These are phyloP conservation scores for Mollisia scopiformis DNA, from an alignment of 2,329 filamentous ascomycete species.

Conservation along the genomic window DNA sequence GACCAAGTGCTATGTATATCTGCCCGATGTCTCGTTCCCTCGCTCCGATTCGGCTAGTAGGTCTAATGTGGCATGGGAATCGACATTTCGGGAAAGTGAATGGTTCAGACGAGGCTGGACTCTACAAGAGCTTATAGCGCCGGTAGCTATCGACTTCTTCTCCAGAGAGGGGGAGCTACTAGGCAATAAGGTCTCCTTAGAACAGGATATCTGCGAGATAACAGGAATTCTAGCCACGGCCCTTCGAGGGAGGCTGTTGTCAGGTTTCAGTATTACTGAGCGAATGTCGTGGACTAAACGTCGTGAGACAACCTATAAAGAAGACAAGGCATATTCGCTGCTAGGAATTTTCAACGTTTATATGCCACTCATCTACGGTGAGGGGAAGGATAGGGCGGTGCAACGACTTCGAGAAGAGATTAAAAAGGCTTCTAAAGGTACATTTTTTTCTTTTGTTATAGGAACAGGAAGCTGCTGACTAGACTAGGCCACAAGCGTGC, in stretches of 20 bases:
- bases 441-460: background rate
- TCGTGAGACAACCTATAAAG: slow-evolving; percentile 38
- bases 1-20: slow-evolving; percentile 6
- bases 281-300: slow-evolving; percentile 43
- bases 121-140: slow-evolving; percentile 24
- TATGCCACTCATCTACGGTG: slow-evolving; percentile 48
- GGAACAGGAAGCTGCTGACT: slow-evolving; percentile 8
- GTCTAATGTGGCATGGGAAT: background rate
- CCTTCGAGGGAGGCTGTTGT: slow-evolving; percentile 19
- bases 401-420: slow-evolving; percentile 40
- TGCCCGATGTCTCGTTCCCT: slow-evolving; percentile 4
- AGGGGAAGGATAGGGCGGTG: slow-evolving; percentile 39
- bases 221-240: slow-evolving; percentile 21
- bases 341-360: slow-evolving; percentile 48
- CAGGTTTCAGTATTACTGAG: slow-evolving; percentile 19
- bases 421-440: slow-evolving; percentile 11
- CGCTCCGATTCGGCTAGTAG: background rate
- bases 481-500: slow-evolving; percentile 11
- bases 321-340: slow-evolving; percentile 49
- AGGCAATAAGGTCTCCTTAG: slow-evolving; percentile 22
- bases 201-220: slow-evolving; percentile 23
- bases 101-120: slow-evolving; percentile 14
- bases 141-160: slow-evolving; percentile 18
- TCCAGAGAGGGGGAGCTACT: slow-evolving; percentile 18
- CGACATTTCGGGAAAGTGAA: slow-evolving; percentile 1